These are phyloP conservation scores for Chaetomiaceae sp. DNA, from an alignment of 2,329 filamentous ascomycete species.

Conservation along the genomic window DNA sequence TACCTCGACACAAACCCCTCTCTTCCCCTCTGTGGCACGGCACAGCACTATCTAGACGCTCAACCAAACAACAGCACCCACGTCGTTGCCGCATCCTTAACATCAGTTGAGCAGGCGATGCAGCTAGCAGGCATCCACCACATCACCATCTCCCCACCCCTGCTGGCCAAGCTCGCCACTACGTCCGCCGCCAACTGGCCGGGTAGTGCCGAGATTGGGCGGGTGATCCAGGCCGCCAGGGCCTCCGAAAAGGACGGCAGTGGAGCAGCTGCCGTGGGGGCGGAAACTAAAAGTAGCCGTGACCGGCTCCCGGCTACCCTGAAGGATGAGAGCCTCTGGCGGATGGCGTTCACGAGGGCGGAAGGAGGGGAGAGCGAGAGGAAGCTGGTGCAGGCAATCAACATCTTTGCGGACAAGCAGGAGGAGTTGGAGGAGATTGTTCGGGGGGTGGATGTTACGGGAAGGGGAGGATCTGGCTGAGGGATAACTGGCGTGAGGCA, in stretches of 20 bases:
- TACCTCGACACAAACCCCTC: slow-evolving; percentile 47
- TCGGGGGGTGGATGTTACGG: slow-evolving; percentile 4
- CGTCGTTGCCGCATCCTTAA: slow-evolving; percentile 55
- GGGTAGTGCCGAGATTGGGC: slow-evolving; percentile 28
- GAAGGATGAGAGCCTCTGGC: slow-evolving; percentile 45
- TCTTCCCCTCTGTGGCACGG: slow-evolving; percentile 46
- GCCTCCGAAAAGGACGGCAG: too few species aligned
- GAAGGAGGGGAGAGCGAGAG: slow-evolving; percentile 44
- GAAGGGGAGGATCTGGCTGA: background rate
- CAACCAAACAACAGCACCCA: slow-evolving; percentile 39
- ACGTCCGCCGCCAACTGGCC: slow-evolving; percentile 33
- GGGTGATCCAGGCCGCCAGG: slow-evolving; percentile 19
- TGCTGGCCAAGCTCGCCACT: slow-evolving; percentile 45
- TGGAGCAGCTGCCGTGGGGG: background rate
- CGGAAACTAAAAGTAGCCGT: slow-evolving; percentile 15
- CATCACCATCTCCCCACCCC: slow-evolving; percentile 53
- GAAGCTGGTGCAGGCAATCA: slow-evolving; percentile 52
- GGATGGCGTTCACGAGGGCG: slow-evolving; percentile 47
- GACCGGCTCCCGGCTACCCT: slow-evolving; percentile 31
- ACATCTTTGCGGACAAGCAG: slow-evolving; percentile 55
- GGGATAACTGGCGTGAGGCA: too few species aligned
- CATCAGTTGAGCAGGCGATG: slow-evolving; percentile 55
- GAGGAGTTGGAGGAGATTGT: slow-evolving; percentile 43
- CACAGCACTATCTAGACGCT: slow-evolving; percentile 49
- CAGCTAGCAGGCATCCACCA: slow-evolving; percentile 53